Evolutionary conservation across 73 alveolate genomes (phyloP).

Genomic region (Effrenium voratum): DNA sequence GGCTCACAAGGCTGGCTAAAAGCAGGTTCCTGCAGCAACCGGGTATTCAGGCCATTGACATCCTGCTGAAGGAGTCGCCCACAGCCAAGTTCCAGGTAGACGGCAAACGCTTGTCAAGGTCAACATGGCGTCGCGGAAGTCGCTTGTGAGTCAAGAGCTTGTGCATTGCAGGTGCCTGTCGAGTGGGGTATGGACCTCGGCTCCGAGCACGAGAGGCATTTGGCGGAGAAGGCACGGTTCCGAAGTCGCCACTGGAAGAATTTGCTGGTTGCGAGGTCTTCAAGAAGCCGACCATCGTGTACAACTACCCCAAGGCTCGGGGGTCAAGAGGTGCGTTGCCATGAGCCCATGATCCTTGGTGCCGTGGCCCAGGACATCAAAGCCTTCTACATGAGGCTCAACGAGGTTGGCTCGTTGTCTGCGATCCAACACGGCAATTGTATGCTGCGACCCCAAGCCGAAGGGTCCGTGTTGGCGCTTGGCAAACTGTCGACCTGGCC

Average conservation of each 20-base stretch:
- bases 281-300: slow-evolving; percentile 99
- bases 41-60: slow-evolving; percentile 40
- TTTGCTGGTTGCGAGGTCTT: slow-evolving; percentile 17
- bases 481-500: too few species aligned
- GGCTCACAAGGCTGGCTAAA: too few species aligned
- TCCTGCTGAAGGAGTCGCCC: slow-evolving; percentile 62
- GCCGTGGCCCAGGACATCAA: slow-evolving; percentile 46
- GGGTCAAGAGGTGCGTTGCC: slow-evolving; percentile 45
- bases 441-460: too few species aligned
- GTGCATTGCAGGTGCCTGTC: slow-evolving; percentile 72
- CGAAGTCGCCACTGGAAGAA: not conserved
- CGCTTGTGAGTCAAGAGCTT: not conserved
- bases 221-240: slow-evolving; percentile 97
- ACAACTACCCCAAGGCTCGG: slow-evolving; percentile 99
- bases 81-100: slow-evolving; percentile 65
- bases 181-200: slow-evolving; percentile 99
- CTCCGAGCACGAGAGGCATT: slow-evolving; percentile 98
- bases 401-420: slow-evolving; percentile 94
- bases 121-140: not conserved
- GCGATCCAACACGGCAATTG: too few species aligned
- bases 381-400: slow-evolving; percentile 99
- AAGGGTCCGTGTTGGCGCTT: too few species aligned
- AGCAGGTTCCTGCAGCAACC: too few species aligned
- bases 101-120: not conserved
- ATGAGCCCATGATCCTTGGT: too few species aligned